These are phyloP conservation scores for Aphanoascus verrucosus DNA, from an alignment of 2,329 filamentous ascomycete genomes.

Conservation along the genomic window DNA sequence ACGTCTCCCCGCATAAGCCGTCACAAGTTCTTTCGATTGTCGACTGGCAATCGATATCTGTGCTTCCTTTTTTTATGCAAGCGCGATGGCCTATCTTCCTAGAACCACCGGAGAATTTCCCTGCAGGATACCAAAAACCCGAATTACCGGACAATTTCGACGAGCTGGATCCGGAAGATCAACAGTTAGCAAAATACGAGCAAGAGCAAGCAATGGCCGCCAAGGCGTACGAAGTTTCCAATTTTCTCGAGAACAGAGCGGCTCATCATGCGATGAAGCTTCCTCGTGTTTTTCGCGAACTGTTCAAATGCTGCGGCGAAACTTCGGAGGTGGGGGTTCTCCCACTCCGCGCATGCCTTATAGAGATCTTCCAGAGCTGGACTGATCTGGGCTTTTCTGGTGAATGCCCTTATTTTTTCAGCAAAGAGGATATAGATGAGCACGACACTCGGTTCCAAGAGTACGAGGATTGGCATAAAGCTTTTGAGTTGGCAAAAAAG, in stretches of 20 bases:
- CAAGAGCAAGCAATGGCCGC: background rate
- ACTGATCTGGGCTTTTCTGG: background rate
- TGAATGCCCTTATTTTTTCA: constrained; percentile 9
- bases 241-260: background rate
- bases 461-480: constrained; percentile 9
- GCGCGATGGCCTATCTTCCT: constrained; percentile 16
- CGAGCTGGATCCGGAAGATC: constrained; percentile 4
- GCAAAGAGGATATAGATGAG: background rate
- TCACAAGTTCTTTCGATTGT: constrained; percentile 27
- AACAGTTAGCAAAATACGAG: background rate
- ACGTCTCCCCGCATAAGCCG: constrained; percentile 20
- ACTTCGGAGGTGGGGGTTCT: constrained; percentile 22
- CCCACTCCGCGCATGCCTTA: constrained; percentile 22
- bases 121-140: constrained; percentile 19
- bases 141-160: constrained; percentile 20
- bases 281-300: background rate
- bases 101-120: constrained; percentile 17
- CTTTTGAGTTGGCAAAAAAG: background rate
- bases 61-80: constrained; percentile 21
- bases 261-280: background rate
- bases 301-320: constrained; percentile 13
- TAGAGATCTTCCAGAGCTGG: constrained; percentile 18
- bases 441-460: background rate
- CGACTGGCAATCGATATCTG: constrained; percentile 35
- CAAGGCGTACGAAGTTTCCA: constrained; percentile 1